Percentiles rank a stretch among this genome's conserved stretches.
phyloP scores from a whole-genome alignment of 495 filamentous ascomycete species.

The Lineolata rhizophorae region DNA sequence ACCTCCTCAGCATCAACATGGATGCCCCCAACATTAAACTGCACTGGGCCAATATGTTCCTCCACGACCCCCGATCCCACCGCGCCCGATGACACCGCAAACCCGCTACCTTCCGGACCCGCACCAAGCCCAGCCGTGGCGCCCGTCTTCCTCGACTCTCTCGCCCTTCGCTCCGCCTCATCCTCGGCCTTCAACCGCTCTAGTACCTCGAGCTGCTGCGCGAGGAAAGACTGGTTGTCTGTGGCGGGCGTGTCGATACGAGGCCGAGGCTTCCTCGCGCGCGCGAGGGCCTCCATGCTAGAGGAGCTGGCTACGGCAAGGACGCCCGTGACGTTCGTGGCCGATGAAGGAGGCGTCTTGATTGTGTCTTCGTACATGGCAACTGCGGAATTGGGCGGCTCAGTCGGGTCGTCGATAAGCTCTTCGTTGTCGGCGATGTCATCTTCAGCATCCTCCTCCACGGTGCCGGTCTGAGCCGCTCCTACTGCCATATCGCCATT shows the following conservation, averaged over 20 bases:
- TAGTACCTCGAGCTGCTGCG: conserved; percentile 45
- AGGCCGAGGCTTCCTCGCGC: no score
- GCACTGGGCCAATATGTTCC: conserved; percentile 72
- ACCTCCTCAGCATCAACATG: conserved; percentile 94
- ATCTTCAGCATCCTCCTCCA: conserved; percentile 13
- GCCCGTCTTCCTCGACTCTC: conserved; percentile 20
- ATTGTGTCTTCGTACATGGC: conserved; percentile 61
- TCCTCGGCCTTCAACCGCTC: conserved; percentile 37
- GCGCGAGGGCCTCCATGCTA: conserved; percentile 2
- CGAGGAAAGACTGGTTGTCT: conserved; percentile 65
- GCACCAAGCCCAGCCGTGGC: conserved; percentile 3
- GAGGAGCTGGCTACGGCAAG: background rate
- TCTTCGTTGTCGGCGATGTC: no score
- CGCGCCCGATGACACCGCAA: background rate
- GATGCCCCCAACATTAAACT: conserved; percentile 94
- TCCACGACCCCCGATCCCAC: conserved; percentile 13
- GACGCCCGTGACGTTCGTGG: conserved; percentile 46
- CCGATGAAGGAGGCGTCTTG: conserved; percentile 43
- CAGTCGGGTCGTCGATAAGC: no score
- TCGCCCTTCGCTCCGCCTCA: conserved; percentile 29
- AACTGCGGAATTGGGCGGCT: no score
- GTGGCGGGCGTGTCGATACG: conserved; percentile 51
- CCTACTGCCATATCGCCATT: no score
- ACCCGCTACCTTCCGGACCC: background rate
- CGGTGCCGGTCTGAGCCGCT: no score